A percentile compares a stretch with the other conserved stretches of the same genome.
Conservation (phyloP, 345 rosid genomes). For the Melastoma malabathricum region DNA sequence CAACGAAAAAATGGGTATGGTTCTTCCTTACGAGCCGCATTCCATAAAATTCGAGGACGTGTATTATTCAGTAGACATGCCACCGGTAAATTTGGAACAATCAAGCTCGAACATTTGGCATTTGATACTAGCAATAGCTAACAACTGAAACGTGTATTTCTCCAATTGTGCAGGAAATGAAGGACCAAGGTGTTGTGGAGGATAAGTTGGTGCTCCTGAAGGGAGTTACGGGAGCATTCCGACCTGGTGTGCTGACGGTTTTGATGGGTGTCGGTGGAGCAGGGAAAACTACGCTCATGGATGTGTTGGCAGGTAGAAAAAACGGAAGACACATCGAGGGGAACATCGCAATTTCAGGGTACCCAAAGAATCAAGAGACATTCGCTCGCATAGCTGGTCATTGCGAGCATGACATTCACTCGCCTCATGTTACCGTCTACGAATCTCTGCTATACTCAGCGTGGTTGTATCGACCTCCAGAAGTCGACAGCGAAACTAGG, state of each 20-base stretch:
- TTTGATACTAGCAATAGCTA: too few species aligned
- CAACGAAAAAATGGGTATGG: constrained; percentile 27
- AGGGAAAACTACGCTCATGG: constrained; percentile 82
- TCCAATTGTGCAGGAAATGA: constrained; percentile 52
- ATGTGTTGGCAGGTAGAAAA: constrained; percentile 81
- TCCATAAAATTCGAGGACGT: constrained; percentile 28
- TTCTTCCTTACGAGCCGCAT: constrained; percentile 31
- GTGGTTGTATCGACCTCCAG: constrained; percentile 52
- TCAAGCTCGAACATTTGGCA: background rate
- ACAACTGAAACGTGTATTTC: too few species aligned
- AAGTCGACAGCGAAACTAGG: constrained; percentile 32
- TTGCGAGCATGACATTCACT: constrained; percentile 72
- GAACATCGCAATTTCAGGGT: constrained; percentile 52
- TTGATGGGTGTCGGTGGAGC: constrained; percentile 80
- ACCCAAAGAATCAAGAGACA: constrained; percentile 65
- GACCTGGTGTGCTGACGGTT: constrained; percentile 80
- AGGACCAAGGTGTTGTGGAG: constrained; percentile 37
- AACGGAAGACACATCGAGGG: constrained; percentile 73
- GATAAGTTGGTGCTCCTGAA: constrained; percentile 53
- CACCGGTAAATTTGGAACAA: constrained; percentile 16
- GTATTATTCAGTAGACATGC: constrained; percentile 33
- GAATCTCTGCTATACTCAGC: constrained; percentile 71
- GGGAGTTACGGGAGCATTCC: constrained; percentile 68
- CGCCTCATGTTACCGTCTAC: constrained; percentile 63
- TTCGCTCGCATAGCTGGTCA: constrained; percentile 74